phyloP scores from a whole-genome alignment of 306 rosid genomes.

The Quercus agrifolia region DNA sequence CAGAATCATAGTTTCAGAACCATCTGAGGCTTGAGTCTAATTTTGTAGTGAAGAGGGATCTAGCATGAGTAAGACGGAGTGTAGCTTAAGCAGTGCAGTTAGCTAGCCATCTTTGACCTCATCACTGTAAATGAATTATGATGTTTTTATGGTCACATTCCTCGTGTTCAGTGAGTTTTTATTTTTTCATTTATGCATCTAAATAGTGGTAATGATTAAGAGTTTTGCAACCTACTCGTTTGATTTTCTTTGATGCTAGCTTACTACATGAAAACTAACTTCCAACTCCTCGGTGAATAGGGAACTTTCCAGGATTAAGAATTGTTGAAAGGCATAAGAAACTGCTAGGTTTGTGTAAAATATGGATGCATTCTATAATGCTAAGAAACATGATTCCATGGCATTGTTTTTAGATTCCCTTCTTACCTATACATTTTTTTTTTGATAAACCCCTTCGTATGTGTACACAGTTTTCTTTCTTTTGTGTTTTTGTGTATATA shows the following conservation, averaged over 20 bases:
- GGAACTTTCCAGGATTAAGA: background rate
- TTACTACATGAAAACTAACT: background rate
- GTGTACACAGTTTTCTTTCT: no score
- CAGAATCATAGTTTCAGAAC: background rate
- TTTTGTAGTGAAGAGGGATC: background rate
- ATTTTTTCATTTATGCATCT: background rate
- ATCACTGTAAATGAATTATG: background rate
- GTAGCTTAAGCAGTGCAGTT: no score
- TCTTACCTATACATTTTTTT: no score
- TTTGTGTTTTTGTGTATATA: no score
- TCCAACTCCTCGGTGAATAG: background rate
- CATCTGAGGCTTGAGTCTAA: background rate
- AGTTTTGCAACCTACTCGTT: background rate
- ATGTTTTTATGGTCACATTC: background rate
- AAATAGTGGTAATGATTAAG: background rate
- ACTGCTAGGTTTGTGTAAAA: background rate
- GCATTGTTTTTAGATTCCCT: no score
- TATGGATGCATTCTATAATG: background rate
- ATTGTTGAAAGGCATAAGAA: background rate
- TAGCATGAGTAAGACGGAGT: no score
- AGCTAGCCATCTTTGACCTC: no score
- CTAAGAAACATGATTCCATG: no score
- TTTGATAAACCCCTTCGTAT: no score
- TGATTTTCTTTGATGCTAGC: background rate
- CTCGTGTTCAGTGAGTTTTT: background rate